A percentile compares a stretch with the other conserved stretches of the same genome.
Conservation (phyloP, 176 grass and related monocot genomes). For the Stipa capillata region DNA sequence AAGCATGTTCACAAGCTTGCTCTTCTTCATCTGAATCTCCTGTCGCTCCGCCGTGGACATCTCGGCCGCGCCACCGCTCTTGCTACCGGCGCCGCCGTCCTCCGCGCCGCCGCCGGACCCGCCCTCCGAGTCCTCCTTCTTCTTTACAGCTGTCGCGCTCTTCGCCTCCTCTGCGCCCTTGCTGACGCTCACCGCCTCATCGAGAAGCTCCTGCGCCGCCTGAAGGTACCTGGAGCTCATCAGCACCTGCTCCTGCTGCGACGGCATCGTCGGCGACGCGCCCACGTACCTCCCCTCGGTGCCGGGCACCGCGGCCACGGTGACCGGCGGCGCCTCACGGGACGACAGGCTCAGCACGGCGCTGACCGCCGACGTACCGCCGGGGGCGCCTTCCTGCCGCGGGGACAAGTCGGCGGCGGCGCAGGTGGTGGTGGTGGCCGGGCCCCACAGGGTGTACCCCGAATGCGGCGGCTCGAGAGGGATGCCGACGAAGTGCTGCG, state of each 20-base stretch:
- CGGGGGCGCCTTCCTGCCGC: conserved; percentile 22
- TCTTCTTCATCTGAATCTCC: conserved; percentile 90
- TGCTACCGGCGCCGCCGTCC: background rate
- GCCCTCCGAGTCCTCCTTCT: conserved; percentile 29
- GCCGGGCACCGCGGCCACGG: conserved; percentile 17
- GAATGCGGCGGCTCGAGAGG: conserved; percentile 32
- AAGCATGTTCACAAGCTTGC: conserved; percentile 81
- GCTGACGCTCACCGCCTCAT: conserved; percentile 71
- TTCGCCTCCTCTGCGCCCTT: conserved; percentile 32
- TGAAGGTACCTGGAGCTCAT: conserved; percentile 73
- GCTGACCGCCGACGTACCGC: conserved; percentile 10
- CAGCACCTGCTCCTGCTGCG: conserved; percentile 41
- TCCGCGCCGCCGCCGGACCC: no score
- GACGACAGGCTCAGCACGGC: conserved; percentile 67
- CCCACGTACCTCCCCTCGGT: conserved; percentile 12
- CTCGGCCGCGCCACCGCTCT: conserved; percentile 18
- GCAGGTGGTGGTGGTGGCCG: background rate
- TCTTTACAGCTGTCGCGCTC: conserved; percentile 14
- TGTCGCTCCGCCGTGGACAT: conserved; percentile 65
- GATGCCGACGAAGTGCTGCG: conserved; percentile 67
- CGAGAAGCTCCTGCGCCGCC: conserved; percentile 66
- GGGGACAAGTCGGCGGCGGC: background rate
- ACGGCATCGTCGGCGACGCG: background rate
- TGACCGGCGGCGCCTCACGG: conserved; percentile 32
- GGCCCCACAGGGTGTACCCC: conserved; percentile 46